Evolutionary conservation across 768 basidiomycete genomes (phyloP), one percentile per base, ranked within the genome.

Genomic region (Kwoniella shandongensis): DNA sequence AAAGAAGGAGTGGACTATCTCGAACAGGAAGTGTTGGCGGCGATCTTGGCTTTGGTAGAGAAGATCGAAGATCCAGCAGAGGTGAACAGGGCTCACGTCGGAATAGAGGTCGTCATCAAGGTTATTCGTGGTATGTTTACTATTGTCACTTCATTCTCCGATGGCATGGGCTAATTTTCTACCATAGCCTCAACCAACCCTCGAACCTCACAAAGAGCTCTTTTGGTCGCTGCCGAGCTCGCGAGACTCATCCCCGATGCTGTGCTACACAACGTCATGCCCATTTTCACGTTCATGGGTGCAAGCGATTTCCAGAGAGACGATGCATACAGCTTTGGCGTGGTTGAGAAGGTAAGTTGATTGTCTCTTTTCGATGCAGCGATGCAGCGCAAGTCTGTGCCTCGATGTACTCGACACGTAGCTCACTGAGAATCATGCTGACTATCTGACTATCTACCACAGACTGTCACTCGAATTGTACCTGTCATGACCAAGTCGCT

Each of bases 261-360:
- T 11, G 90, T 94, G 27, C 80, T 98, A 12, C 90, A 89, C 70
- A 91, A 94, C 65, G 83, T 97, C 48, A 96, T 99, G 90, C 94
- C 96, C 3, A 86, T 99, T 42, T 98, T 99, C 80, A 97, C 93
- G 0, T 98, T 97, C 79, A 97, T 98, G 91, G 94, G 96, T 18
- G 90, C 93, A n/a, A 93, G 91, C 61, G 86, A 97, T 17, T 89
- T 97, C 80, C 94, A 96, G 70, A 83, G 92, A 44, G 96, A 99
- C 64, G 96, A 99, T 72, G 84, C 88, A 0, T 93, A 94, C 77
- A 93, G 89, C 70, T 94, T 96, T 80, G 85, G 85, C 35, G 92
- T 98, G 8, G 89, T 98, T 1, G 92, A 97, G 74, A 88, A 88
- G 81, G 91, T 90, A 51, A 41, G 78, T 46, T 13, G 29, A 18